Evolutionary conservation across 106 monocot genomes (phyloP).

Genomic region (Acorus calamus): DNA sequence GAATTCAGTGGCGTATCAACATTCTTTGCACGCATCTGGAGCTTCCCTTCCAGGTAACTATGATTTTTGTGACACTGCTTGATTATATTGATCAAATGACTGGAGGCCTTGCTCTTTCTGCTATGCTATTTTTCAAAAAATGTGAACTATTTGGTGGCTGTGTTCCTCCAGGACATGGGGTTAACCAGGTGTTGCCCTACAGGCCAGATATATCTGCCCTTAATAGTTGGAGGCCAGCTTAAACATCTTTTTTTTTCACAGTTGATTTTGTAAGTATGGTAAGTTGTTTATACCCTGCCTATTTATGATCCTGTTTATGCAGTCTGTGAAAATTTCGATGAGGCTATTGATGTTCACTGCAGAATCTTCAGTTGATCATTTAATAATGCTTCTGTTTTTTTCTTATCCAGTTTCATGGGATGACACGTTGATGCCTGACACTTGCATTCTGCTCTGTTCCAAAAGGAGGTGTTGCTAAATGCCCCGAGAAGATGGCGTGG

Average conservation of each 20-base stretch:
- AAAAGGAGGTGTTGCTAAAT: too few species aligned
- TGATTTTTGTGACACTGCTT: neutral
- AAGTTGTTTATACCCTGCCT: too few species aligned
- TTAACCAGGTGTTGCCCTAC: conserved; percentile 37
- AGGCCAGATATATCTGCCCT: conserved; percentile 46
- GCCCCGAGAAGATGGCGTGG: conserved; percentile 19
- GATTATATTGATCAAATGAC: neutral
- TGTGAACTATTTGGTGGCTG: neutral
- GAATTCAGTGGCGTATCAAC: conserved; percentile 39
- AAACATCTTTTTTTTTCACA: conserved; percentile 3
- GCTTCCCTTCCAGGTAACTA: conserved; percentile 40
- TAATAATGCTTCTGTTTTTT: neutral
- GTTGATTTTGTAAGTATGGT: conserved; percentile 7
- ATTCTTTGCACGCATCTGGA: conserved; percentile 35
- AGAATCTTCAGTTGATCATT: conserved; percentile 1
- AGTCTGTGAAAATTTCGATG: neutral
- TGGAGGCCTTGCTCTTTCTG: neutral
- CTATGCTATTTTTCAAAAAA: neutral
- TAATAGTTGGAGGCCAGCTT: conserved; percentile 78
- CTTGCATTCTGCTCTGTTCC: neutral
- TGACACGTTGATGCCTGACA: conserved; percentile 2
- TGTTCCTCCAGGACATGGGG: conserved; percentile 30
- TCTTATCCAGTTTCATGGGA: conserved; percentile 7
- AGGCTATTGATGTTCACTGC: neutral
- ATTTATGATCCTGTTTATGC: too few species aligned